Conservation (phyloP, 345 rosid genomes). For the Laguncularia racemosa region DNA sequence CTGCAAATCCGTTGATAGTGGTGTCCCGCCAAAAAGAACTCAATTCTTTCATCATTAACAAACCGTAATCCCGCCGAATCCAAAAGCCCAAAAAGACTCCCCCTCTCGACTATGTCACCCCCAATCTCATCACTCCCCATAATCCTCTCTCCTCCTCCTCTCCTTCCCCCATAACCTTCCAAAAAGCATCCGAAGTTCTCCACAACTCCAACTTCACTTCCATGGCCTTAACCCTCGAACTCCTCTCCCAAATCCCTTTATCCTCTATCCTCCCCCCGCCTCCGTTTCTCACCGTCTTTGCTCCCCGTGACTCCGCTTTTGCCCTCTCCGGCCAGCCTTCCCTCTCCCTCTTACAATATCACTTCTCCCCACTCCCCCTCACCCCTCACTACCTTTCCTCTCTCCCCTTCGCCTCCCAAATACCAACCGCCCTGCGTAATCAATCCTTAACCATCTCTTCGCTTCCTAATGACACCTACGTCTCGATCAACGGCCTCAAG, state of each 20-base stretch:
- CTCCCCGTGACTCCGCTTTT: slow-evolving; percentile 42
- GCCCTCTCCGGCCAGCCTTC: slow-evolving; percentile 36
- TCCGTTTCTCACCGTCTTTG: slow-evolving; percentile 36
- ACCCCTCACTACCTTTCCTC: slow-evolving; percentile 21
- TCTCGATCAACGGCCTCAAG: slow-evolving; percentile 29
- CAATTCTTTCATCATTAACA: too few relatives aligned
- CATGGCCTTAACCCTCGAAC: slow-evolving; percentile 34
- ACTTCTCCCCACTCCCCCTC: slow-evolving; percentile 32
- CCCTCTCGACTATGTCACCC: not conserved
- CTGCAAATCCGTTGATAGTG: too few relatives aligned
- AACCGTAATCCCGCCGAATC: too few relatives aligned
- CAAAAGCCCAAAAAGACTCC: not conserved
- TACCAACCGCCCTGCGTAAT: slow-evolving; percentile 30
- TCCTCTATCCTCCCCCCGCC: slow-evolving; percentile 9
- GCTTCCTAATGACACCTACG: not conserved
- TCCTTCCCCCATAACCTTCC: slow-evolving; percentile 16
- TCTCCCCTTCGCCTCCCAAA: slow-evolving; percentile 23
- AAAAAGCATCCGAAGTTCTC: slow-evolving; percentile 20
- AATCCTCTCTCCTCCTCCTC: slow-evolving; percentile 3
- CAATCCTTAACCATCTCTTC: slow-evolving; percentile 32
- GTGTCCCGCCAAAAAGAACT: too few relatives aligned
- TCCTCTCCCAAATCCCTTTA: slow-evolving; percentile 17
- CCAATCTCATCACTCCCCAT: slow-evolving; percentile 12
- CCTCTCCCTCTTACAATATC: slow-evolving; percentile 32
- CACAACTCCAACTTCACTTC: slow-evolving; percentile 24